Evolutionary conservation across 176 grass and related monocot species (phyloP).

Genomic region (Zoysia pacifica): DNA sequence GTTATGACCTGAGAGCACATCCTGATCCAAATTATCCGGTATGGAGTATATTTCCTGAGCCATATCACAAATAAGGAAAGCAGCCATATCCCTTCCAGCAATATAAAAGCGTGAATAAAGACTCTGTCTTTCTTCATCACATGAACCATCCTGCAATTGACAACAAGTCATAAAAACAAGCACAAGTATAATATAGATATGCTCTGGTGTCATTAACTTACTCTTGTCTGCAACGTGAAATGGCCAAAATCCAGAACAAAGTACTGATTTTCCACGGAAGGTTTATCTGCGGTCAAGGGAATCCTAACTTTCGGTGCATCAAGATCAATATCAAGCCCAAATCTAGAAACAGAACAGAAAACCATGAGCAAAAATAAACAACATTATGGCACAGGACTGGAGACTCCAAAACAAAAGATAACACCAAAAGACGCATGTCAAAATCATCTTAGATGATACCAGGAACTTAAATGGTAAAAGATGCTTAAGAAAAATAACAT

Average conservation of each 20-base stretch:
- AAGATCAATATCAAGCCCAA: slow-evolving; percentile 96
- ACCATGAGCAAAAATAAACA: slow-evolving; percentile 38
- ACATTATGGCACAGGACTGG: neutral
- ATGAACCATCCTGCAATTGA: slow-evolving; percentile 57
- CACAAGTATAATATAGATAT: slow-evolving; percentile 33
- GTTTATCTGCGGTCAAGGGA: slow-evolving; percentile 53
- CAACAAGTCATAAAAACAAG: slow-evolving; percentile 35
- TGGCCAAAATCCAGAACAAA: slow-evolving; percentile 98
- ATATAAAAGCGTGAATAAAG: slow-evolving; percentile 92
- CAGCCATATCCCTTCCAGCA: slow-evolving; percentile 95
- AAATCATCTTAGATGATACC: slow-evolving; percentile 2
- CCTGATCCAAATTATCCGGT: slow-evolving; percentile 43
- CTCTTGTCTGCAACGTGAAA: slow-evolving; percentile 91
- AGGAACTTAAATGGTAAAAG: neutral
- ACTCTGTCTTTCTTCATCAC: slow-evolving; percentile 75
- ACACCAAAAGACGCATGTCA: neutral
- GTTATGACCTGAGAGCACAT: slow-evolving; percentile 31
- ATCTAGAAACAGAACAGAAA: slow-evolving; percentile 58
- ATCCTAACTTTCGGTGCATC: slow-evolving; percentile 97
- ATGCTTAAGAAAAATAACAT: neutral
- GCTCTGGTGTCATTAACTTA: slow-evolving; percentile 46
- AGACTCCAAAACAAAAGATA: slow-evolving; percentile 13
- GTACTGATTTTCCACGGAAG: slow-evolving; percentile 45
- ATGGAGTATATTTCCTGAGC: slow-evolving; percentile 39
- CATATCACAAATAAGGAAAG: slow-evolving; percentile 68